Conservation (phyloP, 306 rosid genomes). For the Vachellia pachyceras region DNA sequence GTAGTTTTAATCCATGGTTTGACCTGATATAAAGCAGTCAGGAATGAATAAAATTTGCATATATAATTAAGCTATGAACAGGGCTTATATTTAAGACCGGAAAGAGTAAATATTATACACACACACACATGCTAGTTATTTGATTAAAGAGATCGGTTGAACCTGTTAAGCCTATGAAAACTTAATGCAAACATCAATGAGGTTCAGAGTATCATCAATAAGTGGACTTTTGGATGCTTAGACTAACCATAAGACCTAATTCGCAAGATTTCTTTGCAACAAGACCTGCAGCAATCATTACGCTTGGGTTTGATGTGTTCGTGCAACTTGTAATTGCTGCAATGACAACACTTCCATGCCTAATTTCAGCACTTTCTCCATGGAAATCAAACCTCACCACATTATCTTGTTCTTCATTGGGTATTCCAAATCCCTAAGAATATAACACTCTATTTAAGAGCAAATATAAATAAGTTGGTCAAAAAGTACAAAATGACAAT, state of each 20-base stretch:
- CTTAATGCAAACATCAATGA: not conserved
- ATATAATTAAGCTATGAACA: too few species aligned
- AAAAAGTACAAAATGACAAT: not conserved
- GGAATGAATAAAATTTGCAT: not conserved
- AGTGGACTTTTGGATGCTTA: not conserved
- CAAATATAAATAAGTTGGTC: not conserved
- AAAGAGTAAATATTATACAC: too few species aligned
- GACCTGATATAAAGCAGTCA: not conserved
- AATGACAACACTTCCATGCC: slow-evolving; percentile 81
- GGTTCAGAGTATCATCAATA: not conserved
- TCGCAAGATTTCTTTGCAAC: slow-evolving; percentile 82
- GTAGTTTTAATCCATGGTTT: not conserved
- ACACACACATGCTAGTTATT: too few species aligned
- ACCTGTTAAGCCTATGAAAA: not conserved
- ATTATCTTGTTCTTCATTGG: slow-evolving; percentile 68
- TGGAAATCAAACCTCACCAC: slow-evolving; percentile 64
- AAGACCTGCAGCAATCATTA: slow-evolving; percentile 84
- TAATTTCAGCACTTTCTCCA: slow-evolving; percentile 66
- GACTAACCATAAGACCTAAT: slow-evolving; percentile 63
- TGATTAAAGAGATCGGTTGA: not conserved
- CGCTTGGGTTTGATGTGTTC: slow-evolving; percentile 86
- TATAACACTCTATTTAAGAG: not conserved
- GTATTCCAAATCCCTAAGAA: slow-evolving; percentile 68
- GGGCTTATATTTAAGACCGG: too few species aligned
- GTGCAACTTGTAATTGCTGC: slow-evolving; percentile 93